phyloP scores from a whole-genome alignment of 2,329 filamentous ascomycete species.

The Phialophora chinensis region DNA sequence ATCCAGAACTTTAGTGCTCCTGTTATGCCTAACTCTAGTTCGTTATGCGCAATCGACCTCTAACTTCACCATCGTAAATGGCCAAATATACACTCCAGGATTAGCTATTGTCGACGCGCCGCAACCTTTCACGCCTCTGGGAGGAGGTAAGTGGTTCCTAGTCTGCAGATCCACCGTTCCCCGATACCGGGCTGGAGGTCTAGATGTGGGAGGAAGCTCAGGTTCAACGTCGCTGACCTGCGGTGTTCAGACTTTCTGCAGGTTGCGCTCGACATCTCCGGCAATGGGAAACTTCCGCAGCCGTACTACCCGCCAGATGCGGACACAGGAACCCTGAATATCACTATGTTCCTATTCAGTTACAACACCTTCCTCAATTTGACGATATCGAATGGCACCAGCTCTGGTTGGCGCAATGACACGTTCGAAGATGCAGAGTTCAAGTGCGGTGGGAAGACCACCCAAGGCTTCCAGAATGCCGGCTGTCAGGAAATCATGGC shows the following conservation, averaged over 20 bases:
- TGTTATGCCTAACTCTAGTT: not conserved
- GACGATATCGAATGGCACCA: conserved; percentile 70
- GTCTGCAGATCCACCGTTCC: not conserved
- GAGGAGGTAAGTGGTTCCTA: conserved; percentile 58
- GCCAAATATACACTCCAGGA: conserved; percentile 73
- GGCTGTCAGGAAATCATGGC: conserved; percentile 67
- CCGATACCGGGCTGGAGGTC: not conserved
- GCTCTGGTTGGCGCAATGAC: conserved; percentile 41
- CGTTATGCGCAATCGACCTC: conserved; percentile 1
- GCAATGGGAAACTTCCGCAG: conserved; percentile 67
- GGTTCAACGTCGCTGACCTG: not conserved
- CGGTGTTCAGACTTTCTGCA: conserved; percentile 58
- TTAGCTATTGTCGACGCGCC: conserved; percentile 70
- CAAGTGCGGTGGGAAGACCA: conserved; percentile 45
- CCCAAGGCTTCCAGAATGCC: conserved; percentile 47
- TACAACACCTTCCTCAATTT: conserved; percentile 69
- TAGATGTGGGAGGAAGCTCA: not conserved
- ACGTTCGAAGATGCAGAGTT: conserved; percentile 22
- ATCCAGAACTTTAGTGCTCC: not conserved
- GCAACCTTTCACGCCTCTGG: conserved; percentile 68
- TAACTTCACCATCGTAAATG: conserved; percentile 51
- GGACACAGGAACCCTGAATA: conserved; percentile 65
- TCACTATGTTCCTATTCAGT: conserved; percentile 71
- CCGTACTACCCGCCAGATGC: conserved; percentile 60
- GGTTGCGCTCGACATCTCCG: conserved; percentile 70